Conservation (phyloP, 1,284 basidiomycete species). For the Pseudozyma sp. region DNA sequence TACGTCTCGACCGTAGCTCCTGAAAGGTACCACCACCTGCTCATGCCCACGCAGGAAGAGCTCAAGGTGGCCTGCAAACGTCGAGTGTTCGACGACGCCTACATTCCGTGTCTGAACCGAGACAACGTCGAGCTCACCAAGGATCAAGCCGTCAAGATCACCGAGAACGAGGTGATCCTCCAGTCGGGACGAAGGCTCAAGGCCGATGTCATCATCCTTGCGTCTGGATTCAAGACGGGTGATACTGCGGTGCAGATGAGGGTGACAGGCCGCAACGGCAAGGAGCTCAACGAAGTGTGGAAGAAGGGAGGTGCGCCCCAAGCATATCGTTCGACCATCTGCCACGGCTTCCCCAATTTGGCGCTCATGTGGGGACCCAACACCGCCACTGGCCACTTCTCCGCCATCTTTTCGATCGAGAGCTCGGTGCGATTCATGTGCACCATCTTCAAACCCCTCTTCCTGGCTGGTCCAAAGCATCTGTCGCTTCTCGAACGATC, state of each 20-base stretch:
- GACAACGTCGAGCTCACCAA: slow-evolving; percentile 43
- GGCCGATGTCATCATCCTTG: slow-evolving; percentile 49
- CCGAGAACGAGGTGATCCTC: slow-evolving; percentile 30
- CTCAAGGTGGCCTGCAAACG: slow-evolving; percentile 53
- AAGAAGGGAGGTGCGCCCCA: slow-evolving; percentile 31
- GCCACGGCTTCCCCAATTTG: slow-evolving; percentile 55
- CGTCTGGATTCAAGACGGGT: slow-evolving; percentile 46
- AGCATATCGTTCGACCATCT: slow-evolving; percentile 45
- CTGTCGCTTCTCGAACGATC: slow-evolving; percentile 10
- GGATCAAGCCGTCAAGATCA: slow-evolving; percentile 31
- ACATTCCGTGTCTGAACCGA: slow-evolving; percentile 38
- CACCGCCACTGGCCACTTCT: slow-evolving; percentile 49
- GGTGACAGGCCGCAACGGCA: slow-evolving; percentile 35
- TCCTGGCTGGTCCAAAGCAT: slow-evolving; percentile 5
- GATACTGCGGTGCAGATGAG: slow-evolving; percentile 35
- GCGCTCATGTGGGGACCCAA: slow-evolving; percentile 53
- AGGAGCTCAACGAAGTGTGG: slow-evolving; percentile 42
- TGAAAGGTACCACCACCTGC: slow-evolving; percentile 52
- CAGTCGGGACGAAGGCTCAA: slow-evolving; percentile 32
- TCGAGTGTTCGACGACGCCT: slow-evolving; percentile 51
- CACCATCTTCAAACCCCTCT: slow-evolving; percentile 24
- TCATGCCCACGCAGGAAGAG: slow-evolving; percentile 47
- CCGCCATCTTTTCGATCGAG: slow-evolving; percentile 41
- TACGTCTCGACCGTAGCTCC: slow-evolving; percentile 53
- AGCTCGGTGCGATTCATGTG: slow-evolving; percentile 27